These are phyloP conservation scores for Tricholoma saponaceum DNA, from an alignment of 768 basidiomycete genomes.

Conservation along the genomic window DNA sequence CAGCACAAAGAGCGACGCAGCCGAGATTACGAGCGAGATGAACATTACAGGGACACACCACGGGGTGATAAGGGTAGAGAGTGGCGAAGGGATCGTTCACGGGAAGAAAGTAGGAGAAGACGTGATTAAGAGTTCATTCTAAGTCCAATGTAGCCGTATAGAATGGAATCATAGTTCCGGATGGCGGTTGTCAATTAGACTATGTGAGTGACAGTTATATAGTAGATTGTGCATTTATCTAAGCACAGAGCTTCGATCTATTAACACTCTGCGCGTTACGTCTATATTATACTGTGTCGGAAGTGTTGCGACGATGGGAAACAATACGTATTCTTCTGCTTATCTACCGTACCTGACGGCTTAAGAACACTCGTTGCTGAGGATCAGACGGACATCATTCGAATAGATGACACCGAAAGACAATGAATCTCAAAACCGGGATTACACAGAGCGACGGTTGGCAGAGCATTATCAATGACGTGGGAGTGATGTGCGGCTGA, in stretches of 20 bases:
- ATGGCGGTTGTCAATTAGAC: background rate
- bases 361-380: no score
- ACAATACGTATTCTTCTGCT: no score
- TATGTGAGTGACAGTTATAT: background rate
- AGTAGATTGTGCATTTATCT: background rate
- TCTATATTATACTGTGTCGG: no score
- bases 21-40: constrained; percentile 12
- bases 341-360: no score
- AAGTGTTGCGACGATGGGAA: no score
- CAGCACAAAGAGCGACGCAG: constrained; percentile 7
- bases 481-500: background rate
- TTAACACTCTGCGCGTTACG: no score
- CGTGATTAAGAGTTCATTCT: background rate
- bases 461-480: background rate
- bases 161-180: background rate
- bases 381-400: no score
- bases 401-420: no score
- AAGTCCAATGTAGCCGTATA: background rate
- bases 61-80: constrained; percentile 30
- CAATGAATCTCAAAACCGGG: no score
- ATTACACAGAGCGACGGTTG: background rate
- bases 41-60: constrained; percentile 20
- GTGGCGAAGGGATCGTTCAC: constrained; percentile 26
- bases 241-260: background rate
- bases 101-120: constrained; percentile 21